These are phyloP conservation scores for Aspergillus leporis DNA, from an alignment of 495 filamentous ascomycete species.

Conservation along the genomic window DNA sequence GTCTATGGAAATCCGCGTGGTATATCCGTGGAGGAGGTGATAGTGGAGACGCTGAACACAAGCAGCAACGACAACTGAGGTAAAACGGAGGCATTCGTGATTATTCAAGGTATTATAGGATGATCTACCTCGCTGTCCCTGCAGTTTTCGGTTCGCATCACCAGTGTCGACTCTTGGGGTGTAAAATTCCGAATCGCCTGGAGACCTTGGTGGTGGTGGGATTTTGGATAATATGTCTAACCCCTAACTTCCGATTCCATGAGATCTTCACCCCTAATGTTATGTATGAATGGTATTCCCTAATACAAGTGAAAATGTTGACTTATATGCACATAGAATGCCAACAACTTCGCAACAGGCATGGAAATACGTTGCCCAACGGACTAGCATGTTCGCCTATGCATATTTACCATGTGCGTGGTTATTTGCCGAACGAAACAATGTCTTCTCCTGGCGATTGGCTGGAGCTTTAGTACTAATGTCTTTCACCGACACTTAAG, in stretches of 20 bases:
- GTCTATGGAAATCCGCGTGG: background rate
- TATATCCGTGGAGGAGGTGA: background rate
- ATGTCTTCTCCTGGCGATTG: constrained; percentile 42
- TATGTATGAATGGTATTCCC: constrained; percentile 8
- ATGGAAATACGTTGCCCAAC: constrained; percentile 32
- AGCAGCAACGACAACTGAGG: background rate
- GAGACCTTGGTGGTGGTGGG: constrained; percentile 26
- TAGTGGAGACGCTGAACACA: background rate
- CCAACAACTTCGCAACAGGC: constrained; percentile 13
- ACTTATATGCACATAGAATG: background rate
- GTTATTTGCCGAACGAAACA: constrained; percentile 44
- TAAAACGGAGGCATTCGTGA: background rate
- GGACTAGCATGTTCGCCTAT: constrained; percentile 37
- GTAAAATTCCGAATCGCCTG: constrained; percentile 25
- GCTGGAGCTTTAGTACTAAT: constrained; percentile 36
- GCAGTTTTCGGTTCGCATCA: constrained; percentile 14
- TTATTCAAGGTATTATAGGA: background rate
- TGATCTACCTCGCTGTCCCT: constrained; percentile 21
- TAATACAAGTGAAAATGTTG: too few relatives aligned
- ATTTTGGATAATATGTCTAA: constrained; percentile 26
- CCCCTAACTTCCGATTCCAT: constrained; percentile 25
- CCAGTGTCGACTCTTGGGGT: constrained; percentile 10
- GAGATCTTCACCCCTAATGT: constrained; percentile 18
- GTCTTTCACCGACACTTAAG: constrained; percentile 48
- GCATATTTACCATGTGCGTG: constrained; percentile 41